Conservation (phyloP, 1,284 basidiomycete genomes). For the Clitocybe nebularis region DNA sequence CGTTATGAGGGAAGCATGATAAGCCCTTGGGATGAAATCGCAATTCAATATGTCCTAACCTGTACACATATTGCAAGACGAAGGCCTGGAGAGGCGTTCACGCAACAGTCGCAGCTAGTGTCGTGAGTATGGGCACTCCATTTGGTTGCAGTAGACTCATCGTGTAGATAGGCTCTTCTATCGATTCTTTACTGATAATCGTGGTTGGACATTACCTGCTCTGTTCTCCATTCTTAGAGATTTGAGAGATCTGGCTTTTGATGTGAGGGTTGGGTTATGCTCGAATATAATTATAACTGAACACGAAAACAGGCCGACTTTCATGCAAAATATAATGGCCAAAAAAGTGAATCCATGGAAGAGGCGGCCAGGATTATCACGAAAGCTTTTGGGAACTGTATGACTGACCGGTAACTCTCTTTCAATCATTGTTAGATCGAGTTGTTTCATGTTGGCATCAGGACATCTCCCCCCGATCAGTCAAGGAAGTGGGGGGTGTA, state of each 20-base stretch:
- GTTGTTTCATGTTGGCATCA: too few species aligned
- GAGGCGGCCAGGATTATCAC: conserved; percentile 89
- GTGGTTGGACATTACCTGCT: conserved; percentile 79
- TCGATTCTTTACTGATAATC: conserved; percentile 72
- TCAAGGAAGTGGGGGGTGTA: conserved; percentile 95
- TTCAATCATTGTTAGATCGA: too few species aligned
- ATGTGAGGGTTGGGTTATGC: conserved; percentile 44
- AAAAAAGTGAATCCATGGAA: conserved; percentile 76
- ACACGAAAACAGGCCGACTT: conserved; percentile 80
- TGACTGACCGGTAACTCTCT: conserved; percentile 82
- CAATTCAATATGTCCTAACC: conserved; percentile 73
- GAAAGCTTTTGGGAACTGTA: conserved; percentile 89
- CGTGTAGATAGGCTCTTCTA: conserved; percentile 57
- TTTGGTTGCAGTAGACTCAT: conserved; percentile 2
- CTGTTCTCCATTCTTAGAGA: conserved; percentile 79
- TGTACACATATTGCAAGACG: conserved; percentile 65
- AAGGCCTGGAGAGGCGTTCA: conserved; percentile 68
- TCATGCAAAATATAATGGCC: conserved; percentile 53
- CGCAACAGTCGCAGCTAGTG: conserved; percentile 65
- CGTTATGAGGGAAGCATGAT: conserved; percentile 62
- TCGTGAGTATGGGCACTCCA: conserved; percentile 39
- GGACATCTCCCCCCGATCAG: conserved; percentile 63
- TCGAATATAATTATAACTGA: too few species aligned
- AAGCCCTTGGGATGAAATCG: conserved; percentile 78
- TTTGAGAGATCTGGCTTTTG: conserved; percentile 76